Base-by-base conservation (phyloP, 208 protist species). In the Phytomonas sp. region DNA sequence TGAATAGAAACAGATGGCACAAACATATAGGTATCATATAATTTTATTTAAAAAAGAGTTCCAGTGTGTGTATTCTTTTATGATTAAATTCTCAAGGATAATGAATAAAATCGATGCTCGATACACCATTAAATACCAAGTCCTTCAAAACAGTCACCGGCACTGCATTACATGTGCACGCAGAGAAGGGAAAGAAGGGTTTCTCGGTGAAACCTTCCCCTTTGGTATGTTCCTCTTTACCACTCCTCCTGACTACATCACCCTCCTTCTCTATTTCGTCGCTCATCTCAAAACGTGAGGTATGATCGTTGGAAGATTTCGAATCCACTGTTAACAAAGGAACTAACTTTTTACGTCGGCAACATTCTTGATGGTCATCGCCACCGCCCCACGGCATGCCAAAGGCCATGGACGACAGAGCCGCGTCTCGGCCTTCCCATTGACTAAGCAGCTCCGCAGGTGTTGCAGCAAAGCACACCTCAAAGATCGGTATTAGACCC, bases 391-490 rank as follows among this genome's bases (percentile, higher is more conserved):
- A 49, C 14, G 40, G 40, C 40, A 49, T 49, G 40, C 40, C 6
- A 19, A 49, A 34, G 30, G 4, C 19, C 26, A 76, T 42, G 19
- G 61, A 67, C 6, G 75, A 72, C 5, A 83, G 59, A 11, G 69
- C 63, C 31, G 62, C 62, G 37, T 92, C 83, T 19, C 79, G 81
- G 29, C 60, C 64, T 62, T 88, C 83, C 76, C 77, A 89, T 29
- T 68, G 72, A 33, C 73, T 69, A 31, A 89, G 79, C 36, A 92
- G 71, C 63, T 92, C 87, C 59, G 72, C 61, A 37, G 82, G 73
- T 0, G 87, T 81, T 6, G 74, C 34, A 2, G 83, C 74, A 4
- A 80, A 74, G 56, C 87, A 92, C 36, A 92, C 82, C n/a, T 92
- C 87, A 60, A 88, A 75, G 63, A 8, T 74, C 19, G 78, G 40